Evolutionary conservation across 768 basidiomycete species (phyloP).

Genomic region (Lyophyllum semitale): DNA sequence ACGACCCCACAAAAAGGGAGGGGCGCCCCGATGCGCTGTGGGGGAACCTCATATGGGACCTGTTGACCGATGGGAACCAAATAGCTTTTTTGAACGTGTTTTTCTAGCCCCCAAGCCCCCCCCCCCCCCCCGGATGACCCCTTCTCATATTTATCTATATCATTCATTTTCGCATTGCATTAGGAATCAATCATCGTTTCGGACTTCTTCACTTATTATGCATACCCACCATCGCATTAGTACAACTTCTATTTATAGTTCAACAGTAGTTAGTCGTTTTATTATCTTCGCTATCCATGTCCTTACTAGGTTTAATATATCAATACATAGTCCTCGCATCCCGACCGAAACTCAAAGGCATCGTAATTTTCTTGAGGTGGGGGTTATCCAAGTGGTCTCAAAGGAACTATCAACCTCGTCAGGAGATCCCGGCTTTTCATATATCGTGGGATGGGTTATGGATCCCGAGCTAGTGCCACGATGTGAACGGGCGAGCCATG

Average conservation of each 20-base stretch:
- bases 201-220: no score
- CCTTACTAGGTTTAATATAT: no score
- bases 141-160: no score
- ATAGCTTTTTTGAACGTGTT: not conserved
- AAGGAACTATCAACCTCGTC: not conserved
- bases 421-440: not conserved
- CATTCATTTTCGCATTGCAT: no score
- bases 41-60: not conserved
- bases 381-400: not conserved
- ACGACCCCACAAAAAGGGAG: not conserved
- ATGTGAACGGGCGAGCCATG: not conserved
- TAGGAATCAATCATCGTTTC: no score
- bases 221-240: no score
- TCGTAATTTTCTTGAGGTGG: not conserved
- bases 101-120: not conserved
- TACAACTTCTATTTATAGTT: no score
- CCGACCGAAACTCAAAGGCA: no score
- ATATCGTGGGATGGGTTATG: not conserved
- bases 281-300: no score
- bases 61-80: constrained; percentile 4
- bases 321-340: no score
- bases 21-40: not conserved
- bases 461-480: not conserved
- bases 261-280: no score
- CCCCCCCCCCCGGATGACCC: no score